These are phyloP conservation scores for Spathaspora sp. DNA, from an alignment of 805 yeast genomes.

Conservation along the genomic window DNA sequence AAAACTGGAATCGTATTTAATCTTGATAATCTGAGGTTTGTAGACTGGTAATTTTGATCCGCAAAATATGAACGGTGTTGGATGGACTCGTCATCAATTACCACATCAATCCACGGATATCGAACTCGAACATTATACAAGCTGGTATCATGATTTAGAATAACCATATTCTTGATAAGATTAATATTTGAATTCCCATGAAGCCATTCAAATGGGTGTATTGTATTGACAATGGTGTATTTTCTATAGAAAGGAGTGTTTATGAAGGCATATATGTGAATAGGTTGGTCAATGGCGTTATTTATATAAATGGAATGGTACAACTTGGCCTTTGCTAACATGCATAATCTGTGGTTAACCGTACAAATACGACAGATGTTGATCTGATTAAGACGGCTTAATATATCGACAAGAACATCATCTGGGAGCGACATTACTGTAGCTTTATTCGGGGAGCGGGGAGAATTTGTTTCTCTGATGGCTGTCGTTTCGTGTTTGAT, in stretches of 20 bases:
- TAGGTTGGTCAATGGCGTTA: background rate
- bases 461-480: no score
- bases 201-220: background rate
- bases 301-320: background rate
- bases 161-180: background rate
- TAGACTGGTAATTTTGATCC: background rate
- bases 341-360: background rate
- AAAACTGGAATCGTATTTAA: background rate
- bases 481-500: no score
- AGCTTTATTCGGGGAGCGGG: background rate
- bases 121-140: background rate
- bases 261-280: background rate
- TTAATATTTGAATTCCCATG: background rate
- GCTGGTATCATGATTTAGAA: background rate
- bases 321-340: background rate
- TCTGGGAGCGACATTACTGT: background rate
- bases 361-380: background rate
- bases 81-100: background rate
- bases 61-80: no score
- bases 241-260: background rate
- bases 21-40: no score
- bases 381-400: background rate
- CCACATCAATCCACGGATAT: background rate
- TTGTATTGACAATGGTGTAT: background rate
- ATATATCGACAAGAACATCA: background rate